phyloP scores from a whole-genome alignment of 176 grass and related monocot genomes.

The Melocanna baccifera region DNA sequence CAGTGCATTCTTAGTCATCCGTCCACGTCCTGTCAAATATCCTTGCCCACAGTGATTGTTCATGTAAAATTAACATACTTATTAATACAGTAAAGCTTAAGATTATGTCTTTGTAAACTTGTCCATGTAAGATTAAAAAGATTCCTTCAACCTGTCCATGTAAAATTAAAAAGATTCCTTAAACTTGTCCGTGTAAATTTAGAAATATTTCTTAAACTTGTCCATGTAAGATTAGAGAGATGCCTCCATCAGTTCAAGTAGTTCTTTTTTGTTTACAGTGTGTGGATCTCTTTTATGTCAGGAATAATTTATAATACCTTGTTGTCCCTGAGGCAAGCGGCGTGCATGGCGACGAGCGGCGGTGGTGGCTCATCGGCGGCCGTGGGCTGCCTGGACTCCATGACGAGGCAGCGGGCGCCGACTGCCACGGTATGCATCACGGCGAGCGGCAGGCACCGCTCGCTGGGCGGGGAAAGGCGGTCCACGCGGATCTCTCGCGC shows the following conservation, averaged over 20 bases:
- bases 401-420: slow-evolving; percentile 70
- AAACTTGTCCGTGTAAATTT: neutral
- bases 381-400: slow-evolving; percentile 66
- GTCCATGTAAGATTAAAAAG: slow-evolving; percentile 6
- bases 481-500: slow-evolving; percentile 84
- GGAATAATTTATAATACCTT: slow-evolving; percentile 91
- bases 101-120: slow-evolving; percentile 23
- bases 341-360: slow-evolving; percentile 72
- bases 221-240: slow-evolving; percentile 35
- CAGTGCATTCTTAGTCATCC: slow-evolving; percentile 30
- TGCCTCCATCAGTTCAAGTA: slow-evolving; percentile 16
- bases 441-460: slow-evolving; percentile 86
- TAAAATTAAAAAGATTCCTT: slow-evolving; percentile 15
- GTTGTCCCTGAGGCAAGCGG: slow-evolving; percentile 86
- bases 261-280: slow-evolving; percentile 19
- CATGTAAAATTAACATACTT: slow-evolving; percentile 25
- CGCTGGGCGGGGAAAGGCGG: slow-evolving; percentile 75
- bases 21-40: slow-evolving; percentile 35
- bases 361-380: slow-evolving; percentile 52
- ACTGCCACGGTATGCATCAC: slow-evolving; percentile 77
- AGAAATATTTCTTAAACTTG: neutral
- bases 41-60: slow-evolving; percentile 34
- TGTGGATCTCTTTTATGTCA: slow-evolving; percentile 39
- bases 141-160: slow-evolving; percentile 17
- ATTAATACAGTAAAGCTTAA: slow-evolving; percentile 27